Percentiles rank a stretch among this genome's conserved stretches.
phyloP scores from a whole-genome alignment of 495 filamentous ascomycete species.

The Staphylotrichum tortipilum region DNA sequence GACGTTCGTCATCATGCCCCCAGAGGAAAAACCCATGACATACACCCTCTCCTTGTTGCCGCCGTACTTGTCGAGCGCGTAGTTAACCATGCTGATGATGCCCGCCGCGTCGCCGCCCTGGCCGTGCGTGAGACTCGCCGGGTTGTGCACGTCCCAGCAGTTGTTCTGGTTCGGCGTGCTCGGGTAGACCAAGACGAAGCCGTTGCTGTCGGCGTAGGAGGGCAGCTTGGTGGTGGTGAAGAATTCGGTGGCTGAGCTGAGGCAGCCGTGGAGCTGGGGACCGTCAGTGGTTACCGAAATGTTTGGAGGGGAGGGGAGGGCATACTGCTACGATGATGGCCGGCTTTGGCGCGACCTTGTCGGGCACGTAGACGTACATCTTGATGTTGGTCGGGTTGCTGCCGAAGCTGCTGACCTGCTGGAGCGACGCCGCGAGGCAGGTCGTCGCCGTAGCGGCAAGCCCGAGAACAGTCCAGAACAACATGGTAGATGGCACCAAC shows the following conservation, averaged over 20 bases:
- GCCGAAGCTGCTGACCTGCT: constrained; percentile 30
- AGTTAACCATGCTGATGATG: constrained; percentile 50
- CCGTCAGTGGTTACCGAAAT: no score
- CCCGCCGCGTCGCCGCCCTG: constrained; percentile 44
- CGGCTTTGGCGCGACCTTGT: constrained; percentile 30
- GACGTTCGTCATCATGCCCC: constrained; percentile 55
- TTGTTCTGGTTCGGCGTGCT: constrained; percentile 37
- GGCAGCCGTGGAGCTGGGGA: constrained; percentile 31
- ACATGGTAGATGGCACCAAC: constrained; percentile 11
- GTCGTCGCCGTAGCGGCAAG: constrained; percentile 15
- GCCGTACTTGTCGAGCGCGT: constrained; percentile 38
- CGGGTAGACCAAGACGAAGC: constrained; percentile 50
- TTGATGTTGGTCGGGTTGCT: constrained; percentile 28
- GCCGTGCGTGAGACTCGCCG: constrained; percentile 43
- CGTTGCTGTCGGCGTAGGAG: constrained; percentile 37
- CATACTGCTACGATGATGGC: constrained; percentile 27
- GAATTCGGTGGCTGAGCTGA: constrained; percentile 26
- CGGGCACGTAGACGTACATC: constrained; percentile 36
- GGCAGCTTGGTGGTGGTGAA: constrained; percentile 28
- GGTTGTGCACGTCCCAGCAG: constrained; percentile 49
- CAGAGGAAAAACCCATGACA: constrained; percentile 45
- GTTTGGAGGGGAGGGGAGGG: not conserved
- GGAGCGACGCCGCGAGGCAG: constrained; percentile 25
- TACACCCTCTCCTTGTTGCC: constrained; percentile 41
- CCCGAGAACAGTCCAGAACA: constrained; percentile 9